phyloP scores from a whole-genome alignment of 805 yeast genomes.

The Millerago galiae region DNA sequence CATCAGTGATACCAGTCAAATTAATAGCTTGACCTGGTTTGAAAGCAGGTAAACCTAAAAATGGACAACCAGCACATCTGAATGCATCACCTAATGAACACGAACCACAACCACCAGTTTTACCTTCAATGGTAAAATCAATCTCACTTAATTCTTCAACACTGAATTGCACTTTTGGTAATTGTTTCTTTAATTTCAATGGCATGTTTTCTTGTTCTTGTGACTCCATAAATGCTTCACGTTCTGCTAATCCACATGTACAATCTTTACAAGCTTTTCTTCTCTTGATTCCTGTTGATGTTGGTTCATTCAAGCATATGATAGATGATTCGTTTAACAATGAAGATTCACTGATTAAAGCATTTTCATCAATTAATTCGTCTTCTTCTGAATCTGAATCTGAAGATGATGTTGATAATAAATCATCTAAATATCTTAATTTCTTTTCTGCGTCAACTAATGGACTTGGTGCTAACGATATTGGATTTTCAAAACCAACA shows the following conservation, averaged over 20 bases:
- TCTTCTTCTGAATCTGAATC: conserved; percentile 21
- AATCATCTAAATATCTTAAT: conserved; percentile 16
- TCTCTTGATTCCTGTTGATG: conserved; percentile 48
- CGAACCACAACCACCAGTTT: conserved; percentile 95
- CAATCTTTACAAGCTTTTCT: conserved; percentile 97
- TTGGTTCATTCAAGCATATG: conserved; percentile 38
- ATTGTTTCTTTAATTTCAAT: conserved; percentile 29
- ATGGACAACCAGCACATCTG: conserved; percentile 98
- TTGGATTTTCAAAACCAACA: conserved; percentile 7
- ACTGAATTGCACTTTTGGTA: conserved; percentile 40
- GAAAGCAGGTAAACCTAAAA: conserved; percentile 94
- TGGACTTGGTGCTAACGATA: conserved; percentile 16
- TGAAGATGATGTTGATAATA: conserved; percentile 6
- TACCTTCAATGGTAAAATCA: conserved; percentile 95
- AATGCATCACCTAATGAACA: conserved; percentile 98
- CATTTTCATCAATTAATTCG: conserved; percentile 32
- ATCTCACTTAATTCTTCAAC: conserved; percentile 78
- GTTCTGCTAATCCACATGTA: conserved; percentile 91
- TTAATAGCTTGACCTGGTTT: conserved; percentile 92
- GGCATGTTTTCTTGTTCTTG: conserved; percentile 30
- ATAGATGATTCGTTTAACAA: conserved; percentile 33
- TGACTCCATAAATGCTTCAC: conserved; percentile 55
- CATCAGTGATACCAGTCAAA: conserved; percentile 71
- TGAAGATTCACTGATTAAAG: conserved; percentile 25
- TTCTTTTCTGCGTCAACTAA: conserved; percentile 14